Evolutionary conservation across 75 land plant species (phyloP), one percentile per base, ranked within the genome.

Genomic region (Pseudotsuga menziesii): DNA sequence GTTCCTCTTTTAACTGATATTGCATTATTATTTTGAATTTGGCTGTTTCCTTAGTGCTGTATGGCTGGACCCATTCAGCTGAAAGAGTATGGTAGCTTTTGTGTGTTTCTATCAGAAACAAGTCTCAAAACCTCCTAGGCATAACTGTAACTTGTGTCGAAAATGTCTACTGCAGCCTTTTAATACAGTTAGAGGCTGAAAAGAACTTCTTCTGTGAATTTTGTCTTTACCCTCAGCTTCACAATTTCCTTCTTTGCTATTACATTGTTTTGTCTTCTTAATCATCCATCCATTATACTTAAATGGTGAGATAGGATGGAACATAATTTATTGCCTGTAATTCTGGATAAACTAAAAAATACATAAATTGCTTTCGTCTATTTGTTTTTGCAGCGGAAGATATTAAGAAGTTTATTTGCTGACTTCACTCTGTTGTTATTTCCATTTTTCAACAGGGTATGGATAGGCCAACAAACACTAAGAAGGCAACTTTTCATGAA

Each of bases 401-500:
- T 36, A 19, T 67, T 41, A 14, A 6, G 72, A 39, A 39, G 22
- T 41, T 36, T 39, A 39, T 36, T 7, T 67, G 48, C 44, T 67
- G 39, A 67, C 48, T 22, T 67, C 72, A 39, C 48, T 39, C 3
- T 36, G 17, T 67, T 44, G 36, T 39, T 48, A 48, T 48, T 67
- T 36, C 39, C 44, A 13, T 67, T 67, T 19, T 67, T 19, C 17
- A 39, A 35, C 39, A 67, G 72, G 72, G 72, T 67, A 13, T 67
- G 72, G 20, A 39, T 39, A 36, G 44, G 7, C 22, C 15, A 60
- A 70, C 83, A 58, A 81, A 81, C 56, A 81, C 80, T 48, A 80
- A 72, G 56, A 78, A 81, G 61, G 75, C 83, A 13, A 78, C 75
- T 26, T 81, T 78, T 67, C 83, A 78, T 29, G 80, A 78, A 41